Evolutionary conservation across 2,329 filamentous ascomycete genomes (phyloP), one percentile per base, ranked within the genome.

Genomic region (Neophaeococcomyces aloes): DNA sequence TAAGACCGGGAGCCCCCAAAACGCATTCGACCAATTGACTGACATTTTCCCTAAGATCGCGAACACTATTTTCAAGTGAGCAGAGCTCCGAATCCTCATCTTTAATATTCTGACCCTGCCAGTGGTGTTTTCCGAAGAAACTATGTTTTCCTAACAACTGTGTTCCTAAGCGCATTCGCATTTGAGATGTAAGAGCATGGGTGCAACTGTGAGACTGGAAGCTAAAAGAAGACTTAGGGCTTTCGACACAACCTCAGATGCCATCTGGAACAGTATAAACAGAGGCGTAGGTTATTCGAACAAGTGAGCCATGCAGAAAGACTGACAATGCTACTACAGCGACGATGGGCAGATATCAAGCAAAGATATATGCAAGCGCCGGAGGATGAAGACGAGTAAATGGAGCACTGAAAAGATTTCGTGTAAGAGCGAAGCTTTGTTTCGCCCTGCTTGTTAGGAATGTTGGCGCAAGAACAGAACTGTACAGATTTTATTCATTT

Each of bases 331-430:
- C 47, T 41, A 13, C 8, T 47, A 57, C 61, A 96, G 89, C 86
- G 89, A 61, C 89, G 95, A 93, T 96, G 91, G 91, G 95, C 95
- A 78, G 91, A 98, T 66, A 95, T 98, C 73, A 89, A 93, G 71
- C 71, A 81, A 66, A 81, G 76, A 68, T 98, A 94, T 68, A 66
- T 94, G 59, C 69, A 84, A 68, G 73, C 74, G 48, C 76, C 72
- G 45, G 80, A 83, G 53, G 79, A 79, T 17, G 42, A 44, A 31
- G 39, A 42, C n/a, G 39, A 42, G 10, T 42, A 60, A 62, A 13
- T 37, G 23, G 14, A 23, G 23, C 11, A n/a, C 32, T 13, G 29
- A 29, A 38, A 29, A 33, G 42, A 13, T n/a, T n/a, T n/a, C n/a
- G n/a, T n/a, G 18, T 18, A 25, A 18, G 30, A 13, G n/a, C 6